Percentiles rank a stretch among this genome's conserved stretches.
Evolutionary conservation across 164 flowering plant genomes (phyloP).

Genomic region (Cinnamomum micranthum): DNA sequence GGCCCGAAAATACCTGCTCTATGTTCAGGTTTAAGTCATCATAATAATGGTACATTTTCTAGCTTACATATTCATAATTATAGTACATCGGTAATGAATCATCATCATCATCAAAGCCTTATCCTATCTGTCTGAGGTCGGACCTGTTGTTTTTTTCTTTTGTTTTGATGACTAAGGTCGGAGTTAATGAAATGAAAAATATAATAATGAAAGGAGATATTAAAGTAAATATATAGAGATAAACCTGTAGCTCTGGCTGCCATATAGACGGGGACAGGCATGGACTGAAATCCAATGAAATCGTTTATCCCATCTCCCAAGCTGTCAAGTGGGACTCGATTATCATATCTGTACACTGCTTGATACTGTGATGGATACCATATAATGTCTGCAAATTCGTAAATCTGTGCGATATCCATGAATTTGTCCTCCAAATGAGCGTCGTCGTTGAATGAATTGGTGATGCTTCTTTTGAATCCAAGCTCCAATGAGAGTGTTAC

Average conservation of each 20-base stretch:
- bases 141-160: no score
- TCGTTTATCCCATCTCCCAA: slow-evolving; percentile 68
- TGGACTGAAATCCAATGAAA: slow-evolving; percentile 75
- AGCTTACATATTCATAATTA: no score
- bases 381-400: slow-evolving; percentile 79
- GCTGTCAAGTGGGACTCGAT: slow-evolving; percentile 49
- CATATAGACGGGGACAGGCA: slow-evolving; percentile 32
- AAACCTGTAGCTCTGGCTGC: slow-evolving; percentile 59
- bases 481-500: slow-evolving; percentile 59
- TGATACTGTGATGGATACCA: slow-evolving; percentile 77
- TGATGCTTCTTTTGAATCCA: slow-evolving; percentile 76
- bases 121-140: no score
- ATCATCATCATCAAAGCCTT: no score
- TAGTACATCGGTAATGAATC: no score
- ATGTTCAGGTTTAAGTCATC: no score
- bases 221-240: slow-evolving; percentile 24
- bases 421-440: slow-evolving; percentile 43
- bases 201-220: no score
- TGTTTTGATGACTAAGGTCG: no score
- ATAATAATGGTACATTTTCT: no score
- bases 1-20: no score
- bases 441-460: slow-evolving; percentile 55
- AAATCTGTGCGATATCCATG: slow-evolving; percentile 45
- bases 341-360: slow-evolving; percentile 67
- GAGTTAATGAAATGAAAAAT: no score